Evolutionary conservation across 306 rosid species (phyloP).

Genomic region (Abrus precatorius): DNA sequence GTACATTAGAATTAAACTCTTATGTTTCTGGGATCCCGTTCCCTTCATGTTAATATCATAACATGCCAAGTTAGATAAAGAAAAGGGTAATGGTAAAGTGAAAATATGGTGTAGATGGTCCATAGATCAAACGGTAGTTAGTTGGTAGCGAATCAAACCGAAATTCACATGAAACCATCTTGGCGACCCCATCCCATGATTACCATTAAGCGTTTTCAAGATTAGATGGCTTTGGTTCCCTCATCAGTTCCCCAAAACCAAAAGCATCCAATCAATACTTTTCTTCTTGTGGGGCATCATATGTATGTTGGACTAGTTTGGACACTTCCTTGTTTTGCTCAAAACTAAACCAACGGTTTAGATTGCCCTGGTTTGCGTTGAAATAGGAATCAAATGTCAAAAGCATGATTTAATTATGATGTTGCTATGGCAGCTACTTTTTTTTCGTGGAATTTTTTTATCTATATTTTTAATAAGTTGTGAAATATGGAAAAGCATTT

Average conservation of each 20-base stretch:
- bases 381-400: slow-evolving; percentile 28
- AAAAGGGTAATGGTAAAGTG: not conserved
- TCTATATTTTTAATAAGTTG: not conserved
- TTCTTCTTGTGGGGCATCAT: slow-evolving; percentile 32
- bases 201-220: slow-evolving; percentile 17
- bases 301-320: not conserved
- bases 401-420: slow-evolving; percentile 5
- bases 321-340: not conserved
- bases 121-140: slow-evolving; percentile 35
- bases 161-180: slow-evolving; percentile 12
- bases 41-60: not conserved
- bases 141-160: slow-evolving; percentile 21
- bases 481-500: not conserved
- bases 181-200: slow-evolving; percentile 28
- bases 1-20: not conserved
- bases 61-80: not conserved
- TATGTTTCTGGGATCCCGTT: slow-evolving; percentile 1
- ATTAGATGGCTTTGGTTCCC: slow-evolving; percentile 11
- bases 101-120: not conserved
- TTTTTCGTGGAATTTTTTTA: not conserved
- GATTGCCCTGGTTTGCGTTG: slow-evolving; percentile 24
- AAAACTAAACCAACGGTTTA: slow-evolving; percentile 26
- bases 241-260: slow-evolving; percentile 34
- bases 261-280: slow-evolving; percentile 36
- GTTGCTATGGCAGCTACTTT: slow-evolving; percentile 8